Evolutionary conservation across 2,329 filamentous ascomycete genomes (phyloP).

Genomic region (Paramyrothecium roridum): DNA sequence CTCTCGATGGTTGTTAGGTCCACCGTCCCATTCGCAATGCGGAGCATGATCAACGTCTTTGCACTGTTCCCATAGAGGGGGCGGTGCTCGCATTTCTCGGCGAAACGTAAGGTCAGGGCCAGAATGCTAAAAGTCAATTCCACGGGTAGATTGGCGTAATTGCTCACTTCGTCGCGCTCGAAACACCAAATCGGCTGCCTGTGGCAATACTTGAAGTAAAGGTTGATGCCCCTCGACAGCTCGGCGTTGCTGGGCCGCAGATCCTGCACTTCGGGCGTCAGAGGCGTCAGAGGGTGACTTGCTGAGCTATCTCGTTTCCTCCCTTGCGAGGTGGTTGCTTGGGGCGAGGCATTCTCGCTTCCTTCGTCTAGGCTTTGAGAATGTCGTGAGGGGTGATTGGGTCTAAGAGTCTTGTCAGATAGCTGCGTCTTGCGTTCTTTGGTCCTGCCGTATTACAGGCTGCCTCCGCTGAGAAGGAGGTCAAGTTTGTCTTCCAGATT

Average conservation of each 20-base stretch:
- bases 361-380: constrained; percentile 26
- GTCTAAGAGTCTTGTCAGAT: constrained; percentile 27
- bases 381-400: constrained; percentile 20
- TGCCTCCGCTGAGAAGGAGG: constrained; percentile 39
- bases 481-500: constrained; percentile 50
- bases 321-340: constrained; percentile 24
- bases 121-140: constrained; percentile 39
- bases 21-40: constrained; percentile 47
- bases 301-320: constrained; percentile 17
- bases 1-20: constrained; percentile 47
- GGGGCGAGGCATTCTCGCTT: constrained; percentile 24
- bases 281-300: constrained; percentile 18
- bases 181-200: constrained; percentile 43
- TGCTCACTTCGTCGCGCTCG: constrained; percentile 35
- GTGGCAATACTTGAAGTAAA: constrained; percentile 42
- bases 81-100: constrained; percentile 26
- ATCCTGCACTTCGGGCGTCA: constrained; percentile 17
- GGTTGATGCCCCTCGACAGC: constrained; percentile 27
- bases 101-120: constrained; percentile 35
- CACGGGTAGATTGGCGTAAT: constrained; percentile 29
- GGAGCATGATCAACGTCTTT: constrained; percentile 41
- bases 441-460: constrained; percentile 18
- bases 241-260: constrained; percentile 26
- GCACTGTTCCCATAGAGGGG: constrained; percentile 34
- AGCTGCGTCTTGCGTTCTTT: constrained; percentile 6